These are phyloP conservation scores for Nannochloropsis gaditana DNA, from an alignment of 108 stramenopile species.

Conservation along the genomic window DNA sequence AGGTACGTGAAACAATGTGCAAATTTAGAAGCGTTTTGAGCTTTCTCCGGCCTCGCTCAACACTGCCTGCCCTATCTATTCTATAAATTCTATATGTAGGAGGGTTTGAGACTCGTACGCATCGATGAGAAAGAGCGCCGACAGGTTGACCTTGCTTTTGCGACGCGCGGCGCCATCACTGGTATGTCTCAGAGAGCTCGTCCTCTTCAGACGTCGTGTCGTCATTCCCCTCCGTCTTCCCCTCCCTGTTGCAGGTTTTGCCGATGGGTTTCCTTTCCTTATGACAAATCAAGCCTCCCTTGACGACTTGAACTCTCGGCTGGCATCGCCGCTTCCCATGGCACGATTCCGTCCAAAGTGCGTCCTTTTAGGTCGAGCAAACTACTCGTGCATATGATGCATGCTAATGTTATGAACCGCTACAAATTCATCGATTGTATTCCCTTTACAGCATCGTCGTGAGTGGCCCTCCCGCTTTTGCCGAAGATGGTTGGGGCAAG, in stretches of 20 bases:
- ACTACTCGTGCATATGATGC: background rate
- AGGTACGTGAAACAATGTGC: background rate
- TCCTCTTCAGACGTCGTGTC: background rate
- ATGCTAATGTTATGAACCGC: background rate
- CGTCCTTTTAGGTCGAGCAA: background rate
- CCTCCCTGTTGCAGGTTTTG: slow-evolving; percentile 48
- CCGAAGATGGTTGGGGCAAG: slow-evolving; percentile 53
- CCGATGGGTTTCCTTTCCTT: slow-evolving; percentile 58
- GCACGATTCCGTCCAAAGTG: slow-evolving; percentile 60
- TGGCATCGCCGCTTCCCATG: slow-evolving; percentile 46
- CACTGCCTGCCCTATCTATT: no score
- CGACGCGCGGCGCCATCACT: background rate
- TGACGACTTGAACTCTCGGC: slow-evolving; percentile 53
- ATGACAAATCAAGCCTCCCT: slow-evolving; percentile 49
- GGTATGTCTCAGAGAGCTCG: background rate
- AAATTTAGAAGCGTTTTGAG: background rate
- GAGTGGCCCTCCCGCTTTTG: slow-evolving; percentile 40
- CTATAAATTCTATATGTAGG: background rate
- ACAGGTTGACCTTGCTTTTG: slow-evolving; percentile 5
- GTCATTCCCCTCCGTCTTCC: background rate
- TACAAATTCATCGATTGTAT: background rate
- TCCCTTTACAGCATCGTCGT: slow-evolving; percentile 52
- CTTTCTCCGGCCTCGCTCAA: no score
- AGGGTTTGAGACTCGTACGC: slow-evolving; percentile 51
- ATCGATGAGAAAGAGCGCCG: slow-evolving; percentile 34